phyloP scores from a whole-genome alignment of 192 early-diverging fungal species.

The Chytriomyces confervae region DNA sequence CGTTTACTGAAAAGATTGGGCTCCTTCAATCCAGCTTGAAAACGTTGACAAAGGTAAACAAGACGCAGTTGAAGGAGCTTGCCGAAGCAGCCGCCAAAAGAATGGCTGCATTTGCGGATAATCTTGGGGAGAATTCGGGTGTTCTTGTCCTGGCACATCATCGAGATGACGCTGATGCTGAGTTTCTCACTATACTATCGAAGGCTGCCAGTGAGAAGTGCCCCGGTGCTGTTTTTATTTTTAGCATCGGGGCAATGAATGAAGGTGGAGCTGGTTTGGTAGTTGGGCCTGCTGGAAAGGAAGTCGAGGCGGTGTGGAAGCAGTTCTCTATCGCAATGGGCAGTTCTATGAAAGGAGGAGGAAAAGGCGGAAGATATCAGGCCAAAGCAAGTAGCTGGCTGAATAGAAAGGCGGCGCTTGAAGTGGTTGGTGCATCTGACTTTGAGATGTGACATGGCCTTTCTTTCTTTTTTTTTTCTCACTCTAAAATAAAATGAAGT shows the following conservation, averaged over 20 bases:
- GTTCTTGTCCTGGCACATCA: conserved; percentile 7
- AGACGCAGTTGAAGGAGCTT: conserved; percentile 21
- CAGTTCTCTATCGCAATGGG: conserved; percentile 1
- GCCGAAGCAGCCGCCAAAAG: conserved; percentile 1
- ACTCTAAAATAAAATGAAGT: neutral
- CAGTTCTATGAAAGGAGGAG: conserved; percentile 17
- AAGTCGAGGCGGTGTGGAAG: conserved; percentile 9
- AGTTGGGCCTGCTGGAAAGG: conserved; percentile 12
- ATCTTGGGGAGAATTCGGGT: no score
- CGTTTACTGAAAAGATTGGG: conserved; percentile 9
- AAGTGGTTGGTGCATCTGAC: conserved; percentile 7
- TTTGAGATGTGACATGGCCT: neutral
- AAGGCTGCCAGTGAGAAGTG: neutral
- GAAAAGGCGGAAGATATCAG: conserved; percentile 12
- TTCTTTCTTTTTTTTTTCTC: conserved; percentile 3
- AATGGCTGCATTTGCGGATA: neutral
- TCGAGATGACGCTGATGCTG: conserved; percentile 21
- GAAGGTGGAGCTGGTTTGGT: conserved; percentile 11
- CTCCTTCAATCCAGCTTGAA: neutral
- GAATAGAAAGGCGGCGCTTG: neutral
- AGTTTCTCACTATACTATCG: conserved; percentile 18
- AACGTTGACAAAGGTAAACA: neutral
- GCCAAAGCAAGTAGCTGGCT: conserved; percentile 17
- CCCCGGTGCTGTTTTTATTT: neutral
- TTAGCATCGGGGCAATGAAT: neutral